A percentile compares a stretch with the other conserved stretches of the same genome.
These are phyloP conservation scores for Calocybe cyanea DNA, from an alignment of 768 basidiomycete genomes.

Conservation along the genomic window DNA sequence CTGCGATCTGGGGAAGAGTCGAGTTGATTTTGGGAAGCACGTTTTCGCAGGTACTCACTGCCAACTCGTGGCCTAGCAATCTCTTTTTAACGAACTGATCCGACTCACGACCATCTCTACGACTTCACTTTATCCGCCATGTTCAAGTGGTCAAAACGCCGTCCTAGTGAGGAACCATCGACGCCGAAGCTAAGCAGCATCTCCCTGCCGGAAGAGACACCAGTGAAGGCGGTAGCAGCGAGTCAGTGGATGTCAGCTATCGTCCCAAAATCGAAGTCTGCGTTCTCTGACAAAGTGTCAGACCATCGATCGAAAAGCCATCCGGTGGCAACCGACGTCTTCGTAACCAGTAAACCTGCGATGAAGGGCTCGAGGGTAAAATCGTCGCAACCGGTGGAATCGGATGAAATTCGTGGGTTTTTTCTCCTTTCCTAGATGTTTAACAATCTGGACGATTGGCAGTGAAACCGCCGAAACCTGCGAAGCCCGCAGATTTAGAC, in stretches of 20 bases:
- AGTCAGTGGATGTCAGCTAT: conserved; percentile 11
- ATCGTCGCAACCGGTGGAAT: conserved; percentile 5
- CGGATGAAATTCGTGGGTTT: conserved; percentile 2
- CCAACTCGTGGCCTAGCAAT: conserved; percentile 30
- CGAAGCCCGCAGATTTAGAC: neutral
- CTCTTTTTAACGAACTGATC: conserved; percentile 24
- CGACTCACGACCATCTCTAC: conserved; percentile 15
- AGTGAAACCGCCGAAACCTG: conserved; percentile 6
- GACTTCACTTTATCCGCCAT: conserved; percentile 19
- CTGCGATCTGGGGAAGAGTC: conserved; percentile 7
- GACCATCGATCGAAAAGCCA: conserved; percentile 21
- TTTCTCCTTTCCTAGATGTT: neutral
- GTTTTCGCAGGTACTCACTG: conserved; percentile 21
- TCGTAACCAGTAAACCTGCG: neutral
- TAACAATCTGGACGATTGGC: neutral
- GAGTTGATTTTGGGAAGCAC: conserved; percentile 19
- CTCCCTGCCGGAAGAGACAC: conserved; percentile 24
- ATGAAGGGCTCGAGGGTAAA: conserved; percentile 5
- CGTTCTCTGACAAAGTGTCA: conserved; percentile 16
- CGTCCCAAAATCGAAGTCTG: conserved; percentile 17
- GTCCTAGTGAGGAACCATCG: conserved; percentile 25
- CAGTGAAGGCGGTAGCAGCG: conserved; percentile 2
- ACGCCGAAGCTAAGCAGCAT: conserved; percentile 28
- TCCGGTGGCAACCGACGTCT: conserved; percentile 7
- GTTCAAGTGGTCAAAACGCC: conserved; percentile 30